phyloP scores from a whole-genome alignment of 2,329 filamentous ascomycete species.

The Incumbomyces lentus region DNA sequence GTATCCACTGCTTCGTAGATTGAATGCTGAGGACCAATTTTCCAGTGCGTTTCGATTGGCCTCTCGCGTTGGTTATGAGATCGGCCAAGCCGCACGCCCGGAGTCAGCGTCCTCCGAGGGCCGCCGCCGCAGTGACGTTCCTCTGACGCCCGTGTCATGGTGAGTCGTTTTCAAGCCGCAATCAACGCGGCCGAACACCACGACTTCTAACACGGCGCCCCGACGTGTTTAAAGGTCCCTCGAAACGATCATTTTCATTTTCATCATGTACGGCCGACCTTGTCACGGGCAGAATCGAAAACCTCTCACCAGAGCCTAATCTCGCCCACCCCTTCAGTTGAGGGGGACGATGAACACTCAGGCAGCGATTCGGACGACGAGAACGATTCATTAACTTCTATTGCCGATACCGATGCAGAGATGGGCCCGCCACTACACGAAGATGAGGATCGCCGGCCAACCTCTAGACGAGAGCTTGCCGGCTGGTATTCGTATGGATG shows the following conservation, averaged over 20 bases:
- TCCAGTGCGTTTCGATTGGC: too few relatives aligned
- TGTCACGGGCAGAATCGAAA: slow-evolving; percentile 28
- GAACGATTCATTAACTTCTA: slow-evolving; percentile 13
- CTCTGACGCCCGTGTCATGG: background rate
- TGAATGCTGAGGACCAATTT: too few relatives aligned
- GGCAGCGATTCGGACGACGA: slow-evolving; percentile 21
- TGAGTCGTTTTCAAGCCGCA: background rate
- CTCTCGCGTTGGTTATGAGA: too few relatives aligned
- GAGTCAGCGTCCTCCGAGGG: background rate
- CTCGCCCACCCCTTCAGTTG: slow-evolving; percentile 52
- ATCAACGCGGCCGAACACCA: background rate
- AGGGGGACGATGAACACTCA: slow-evolving; percentile 61
- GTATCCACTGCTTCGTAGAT: too few relatives aligned
- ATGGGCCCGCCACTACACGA: slow-evolving; percentile 43
- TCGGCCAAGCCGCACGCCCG: too few relatives aligned
- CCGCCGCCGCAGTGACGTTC: background rate
- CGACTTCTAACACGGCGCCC: background rate
- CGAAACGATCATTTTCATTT: slow-evolving; percentile 11
- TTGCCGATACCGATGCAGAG: slow-evolving; percentile 19
- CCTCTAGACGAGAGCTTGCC: slow-evolving; percentile 73
- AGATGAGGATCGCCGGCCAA: slow-evolving; percentile 80
- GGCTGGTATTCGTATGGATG: slow-evolving; percentile 97
- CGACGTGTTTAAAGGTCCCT: slow-evolving; percentile 18
- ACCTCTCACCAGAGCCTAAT: slow-evolving; percentile 36
- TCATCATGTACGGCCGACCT: slow-evolving; percentile 9